These are phyloP conservation scores for Trametes gibbosa DNA, from an alignment of 768 basidiomycete genomes.

Conservation along the genomic window DNA sequence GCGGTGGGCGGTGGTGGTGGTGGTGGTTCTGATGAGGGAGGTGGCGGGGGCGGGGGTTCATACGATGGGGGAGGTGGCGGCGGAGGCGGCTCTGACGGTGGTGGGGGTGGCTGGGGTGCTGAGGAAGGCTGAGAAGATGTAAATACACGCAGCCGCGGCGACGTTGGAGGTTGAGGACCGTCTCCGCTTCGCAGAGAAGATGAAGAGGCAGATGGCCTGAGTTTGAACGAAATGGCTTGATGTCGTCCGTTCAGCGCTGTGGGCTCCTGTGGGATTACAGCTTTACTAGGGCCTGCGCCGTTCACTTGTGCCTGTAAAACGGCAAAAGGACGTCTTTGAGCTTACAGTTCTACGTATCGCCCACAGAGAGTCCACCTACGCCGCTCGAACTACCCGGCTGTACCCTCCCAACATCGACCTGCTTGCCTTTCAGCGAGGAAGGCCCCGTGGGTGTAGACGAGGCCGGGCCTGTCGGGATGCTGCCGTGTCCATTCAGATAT, in stretches of 20 bases:
- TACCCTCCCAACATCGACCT: conserved; percentile 36
- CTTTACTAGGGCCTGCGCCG: conserved; percentile 23
- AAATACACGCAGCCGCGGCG: conserved; percentile 29
- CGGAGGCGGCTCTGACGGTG: conserved; percentile 26
- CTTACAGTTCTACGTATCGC: conserved; percentile 15
- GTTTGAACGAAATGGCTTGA: conserved; percentile 26
- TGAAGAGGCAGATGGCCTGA: conserved; percentile 28
- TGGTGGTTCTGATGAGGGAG: conserved; percentile 22
- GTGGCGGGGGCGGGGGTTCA: conserved; percentile 28
- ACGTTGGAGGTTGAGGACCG: conserved; percentile 30
- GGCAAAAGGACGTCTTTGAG: conserved; percentile 9
- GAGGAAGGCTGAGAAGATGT: conserved; percentile 30
- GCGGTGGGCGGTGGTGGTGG: conserved; percentile 25
- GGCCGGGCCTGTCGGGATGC: conserved; percentile 29
- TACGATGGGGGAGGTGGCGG: conserved; percentile 28
- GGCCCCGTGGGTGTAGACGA: conserved; percentile 22
- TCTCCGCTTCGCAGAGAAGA: conserved; percentile 14
- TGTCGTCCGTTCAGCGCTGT: conserved; percentile 22
- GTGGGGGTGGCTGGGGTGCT: conserved; percentile 29
- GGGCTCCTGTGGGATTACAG: conserved; percentile 22
- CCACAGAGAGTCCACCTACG: conserved; percentile 14
- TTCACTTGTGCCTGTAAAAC: conserved; percentile 21
- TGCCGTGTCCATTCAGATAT: conserved; percentile 41
- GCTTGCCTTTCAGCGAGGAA: conserved; percentile 41
- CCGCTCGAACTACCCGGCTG: conserved; percentile 31